A percentile compares a stretch with the other conserved stretches of the same genome.
Conservation (phyloP, 805 yeast genomes). For the Starmerella kuoi region DNA sequence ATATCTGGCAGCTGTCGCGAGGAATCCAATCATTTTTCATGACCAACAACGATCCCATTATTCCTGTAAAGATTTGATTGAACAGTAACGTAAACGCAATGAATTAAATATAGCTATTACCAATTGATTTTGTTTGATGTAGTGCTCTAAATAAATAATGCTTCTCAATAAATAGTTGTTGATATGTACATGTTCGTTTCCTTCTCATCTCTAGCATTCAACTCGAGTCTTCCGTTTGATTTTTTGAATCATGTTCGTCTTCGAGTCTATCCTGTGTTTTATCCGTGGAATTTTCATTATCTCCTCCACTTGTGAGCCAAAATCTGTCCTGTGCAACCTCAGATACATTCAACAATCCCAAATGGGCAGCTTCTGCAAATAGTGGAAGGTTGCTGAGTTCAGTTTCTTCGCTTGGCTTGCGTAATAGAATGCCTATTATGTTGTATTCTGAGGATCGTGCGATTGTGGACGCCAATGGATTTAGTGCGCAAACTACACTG, state of each 20-base stretch:
- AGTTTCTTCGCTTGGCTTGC: not conserved
- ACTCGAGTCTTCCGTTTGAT: no score
- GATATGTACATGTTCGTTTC: not conserved
- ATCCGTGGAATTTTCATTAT: no score
- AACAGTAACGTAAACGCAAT: no score
- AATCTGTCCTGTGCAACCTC: constrained; percentile 3
- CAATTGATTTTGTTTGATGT: no score
- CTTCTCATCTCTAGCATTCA: no score
- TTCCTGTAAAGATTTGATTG: not conserved
- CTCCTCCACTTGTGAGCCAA: constrained; percentile 6
- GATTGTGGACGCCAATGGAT: constrained; percentile 8
- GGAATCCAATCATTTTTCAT: constrained; percentile 4
- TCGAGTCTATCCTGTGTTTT: no score
- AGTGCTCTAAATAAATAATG: not conserved
- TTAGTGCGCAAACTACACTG: constrained; percentile 11
- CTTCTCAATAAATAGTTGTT: not conserved
- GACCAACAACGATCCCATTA: not conserved
- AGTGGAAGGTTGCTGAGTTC: not conserved
- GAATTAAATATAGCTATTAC: no score
- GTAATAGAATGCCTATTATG: constrained; percentile 9
- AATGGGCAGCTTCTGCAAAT: constrained; percentile 14
- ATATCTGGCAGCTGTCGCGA: constrained; percentile 9
- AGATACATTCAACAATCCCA: constrained; percentile 13
- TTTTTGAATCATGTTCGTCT: no score
- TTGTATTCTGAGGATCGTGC: constrained; percentile 8